Evolutionary conservation across 768 basidiomycete species (phyloP).

Genomic region (Hygrocybe coccinea): DNA sequence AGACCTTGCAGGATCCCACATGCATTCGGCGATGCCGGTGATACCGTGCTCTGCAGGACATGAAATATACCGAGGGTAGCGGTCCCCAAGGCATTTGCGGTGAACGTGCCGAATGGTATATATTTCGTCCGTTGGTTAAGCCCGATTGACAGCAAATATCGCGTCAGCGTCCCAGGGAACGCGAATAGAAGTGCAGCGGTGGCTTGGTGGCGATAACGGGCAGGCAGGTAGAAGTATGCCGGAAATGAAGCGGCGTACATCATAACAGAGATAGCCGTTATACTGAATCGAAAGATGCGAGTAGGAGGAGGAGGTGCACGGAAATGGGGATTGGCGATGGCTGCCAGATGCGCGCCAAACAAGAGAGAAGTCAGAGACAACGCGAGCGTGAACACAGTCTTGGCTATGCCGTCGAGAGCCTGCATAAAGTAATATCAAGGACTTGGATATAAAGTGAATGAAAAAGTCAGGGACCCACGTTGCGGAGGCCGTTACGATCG

Average conservation of each 20-base stretch:
- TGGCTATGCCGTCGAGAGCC: conserved; percentile 84
- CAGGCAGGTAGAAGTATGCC: conserved; percentile 70
- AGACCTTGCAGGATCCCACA: conserved; percentile 80
- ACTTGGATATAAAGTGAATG: conserved; percentile 1
- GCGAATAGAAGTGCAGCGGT: conserved; percentile 86
- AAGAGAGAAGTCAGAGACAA: conserved; percentile 71
- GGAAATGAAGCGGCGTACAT: conserved; percentile 73
- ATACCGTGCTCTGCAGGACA: conserved; percentile 56
- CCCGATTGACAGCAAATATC: conserved; percentile 68
- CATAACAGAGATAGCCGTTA: conserved; percentile 54
- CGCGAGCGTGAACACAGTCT: conserved; percentile 72
- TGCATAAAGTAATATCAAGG: conserved; percentile 27
- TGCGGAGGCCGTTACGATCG: conserved; percentile 58
- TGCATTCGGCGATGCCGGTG: conserved; percentile 43
- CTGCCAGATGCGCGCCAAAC: conserved; percentile 66
- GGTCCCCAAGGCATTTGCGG: conserved; percentile 74
- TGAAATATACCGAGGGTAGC: conserved; percentile 72
- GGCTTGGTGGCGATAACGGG: conserved; percentile 65
- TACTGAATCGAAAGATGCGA: conserved; percentile 42
- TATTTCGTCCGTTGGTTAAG: conserved; percentile 62
- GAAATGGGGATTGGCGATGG: conserved; percentile 36
- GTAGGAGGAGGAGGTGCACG: conserved; percentile 40
- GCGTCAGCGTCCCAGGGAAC: conserved; percentile 81
- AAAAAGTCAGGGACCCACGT: conserved; percentile 46
- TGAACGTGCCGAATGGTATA: conserved; percentile 76